Evolutionary conservation across 2,329 filamentous ascomycete genomes (phyloP), one percentile per base, ranked within the genome.

Genomic region (Ophiostoma piceae): DNA sequence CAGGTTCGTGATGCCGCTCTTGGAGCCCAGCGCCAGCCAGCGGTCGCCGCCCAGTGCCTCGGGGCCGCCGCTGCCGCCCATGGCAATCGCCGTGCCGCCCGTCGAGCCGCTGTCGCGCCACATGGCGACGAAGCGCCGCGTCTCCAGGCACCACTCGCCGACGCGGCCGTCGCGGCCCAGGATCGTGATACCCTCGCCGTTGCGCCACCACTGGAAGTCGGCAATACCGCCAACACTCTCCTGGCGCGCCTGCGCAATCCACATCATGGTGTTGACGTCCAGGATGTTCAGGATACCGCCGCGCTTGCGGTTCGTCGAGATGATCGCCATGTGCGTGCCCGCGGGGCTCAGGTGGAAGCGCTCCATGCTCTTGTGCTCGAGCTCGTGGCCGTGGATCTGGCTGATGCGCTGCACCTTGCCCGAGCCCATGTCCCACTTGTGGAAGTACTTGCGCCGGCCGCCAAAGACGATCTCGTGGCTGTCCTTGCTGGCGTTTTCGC

Each of bases 61-160:
- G 9, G 88, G 85, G 0, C 89, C 89, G 76, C 83, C 83, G 37
- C 83, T 83, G 0, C 91, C 91, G 43, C 95, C 94, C 2, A 98
- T 84, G 2, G 88, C 87, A 69, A 99, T 82, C 22, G 92, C 90
- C 0, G 93, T 96, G 14, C 90, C 94, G 69, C 91, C 93, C 19
- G 96, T 88, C 41, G 90, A 92, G 71, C 95, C 95, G 75, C 97
- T 92, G 76, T 99, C 95, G 67, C 87, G 85, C 95, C 95, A 99
- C 68, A 93, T 82, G 2, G 88, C 92, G 1, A 97, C 77, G 68
- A 96, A 91, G 12, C 88, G 85, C 70, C 85, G 85, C 32, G 86
- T 81, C 29, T 83, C 82, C 71, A 96, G 83, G 76, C 88, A 90
- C 86, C 92, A 99, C 81, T 99, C 95, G 68, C 92, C 93, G 7